Base-by-base conservation (phyloP, 257 asterid genomes). In the Solanum habrochaites region DNA sequence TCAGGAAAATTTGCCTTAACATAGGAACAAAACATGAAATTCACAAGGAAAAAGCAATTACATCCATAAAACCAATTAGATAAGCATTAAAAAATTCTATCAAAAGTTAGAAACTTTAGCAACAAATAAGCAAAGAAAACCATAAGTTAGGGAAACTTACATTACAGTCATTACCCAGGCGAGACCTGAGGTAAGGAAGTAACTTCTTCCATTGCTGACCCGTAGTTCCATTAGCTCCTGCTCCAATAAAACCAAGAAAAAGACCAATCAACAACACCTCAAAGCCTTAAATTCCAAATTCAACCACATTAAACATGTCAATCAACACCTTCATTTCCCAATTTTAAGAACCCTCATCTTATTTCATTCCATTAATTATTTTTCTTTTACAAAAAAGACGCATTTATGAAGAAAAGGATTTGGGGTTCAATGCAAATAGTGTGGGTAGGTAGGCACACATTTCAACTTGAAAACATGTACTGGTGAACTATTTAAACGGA, bases 141-240 rank as follows among this genome's bases (percentile, higher is more conserved):
- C 13, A 85, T 37, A 66, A 52, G n/a, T 42, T 70, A 75, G 84
- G n/a, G 20, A 32, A 32, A 87, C 99, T 94, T 92, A 95, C 99
- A 87, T 97, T 97, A 90, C 91, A 97, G 58, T 95, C 96, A 64
- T 93, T 90, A 74, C 95, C 94, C n/a, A 97, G 95, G 88, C 98
- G 96, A 90, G 98, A 95, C 93, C 95, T 91, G 74, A 97, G 90
- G 86, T 91, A 93, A 64, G 99, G 99, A 89, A 97, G 89, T 88
- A 96, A 91, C 52, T 92, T 95, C 94, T 95, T 96, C 99, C 99
- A 97, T 91, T 97, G 98, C 92, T 93, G 94, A 49, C 94, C 99
- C 5, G 99, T 93, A 72, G 89, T 92, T 90, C 99, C 99, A 91
- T 96, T 97, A 86, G 99, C 98, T 74, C 99, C 99, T 97, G 92